These are phyloP conservation scores for Punica granatum DNA, from an alignment of 345 rosid species.

Conservation along the genomic window DNA sequence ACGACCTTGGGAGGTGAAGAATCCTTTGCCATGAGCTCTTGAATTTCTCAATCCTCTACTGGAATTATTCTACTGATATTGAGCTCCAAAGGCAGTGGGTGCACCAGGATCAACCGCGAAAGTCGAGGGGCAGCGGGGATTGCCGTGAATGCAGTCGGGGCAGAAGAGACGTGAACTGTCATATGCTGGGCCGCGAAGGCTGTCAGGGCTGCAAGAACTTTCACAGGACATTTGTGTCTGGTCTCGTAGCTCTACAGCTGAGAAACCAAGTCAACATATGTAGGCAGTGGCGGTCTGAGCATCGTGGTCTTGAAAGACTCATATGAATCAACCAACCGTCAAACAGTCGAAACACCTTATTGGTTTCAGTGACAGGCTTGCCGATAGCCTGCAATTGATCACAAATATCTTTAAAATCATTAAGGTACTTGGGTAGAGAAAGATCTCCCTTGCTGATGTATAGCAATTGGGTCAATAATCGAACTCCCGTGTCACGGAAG, in stretches of 20 bases:
- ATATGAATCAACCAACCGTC: not conserved
- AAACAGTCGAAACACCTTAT: not conserved
- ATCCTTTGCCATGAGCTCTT: not conserved
- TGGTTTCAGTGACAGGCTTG: not conserved
- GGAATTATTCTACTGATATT: no score
- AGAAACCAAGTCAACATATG: not conserved
- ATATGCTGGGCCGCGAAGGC: no score
- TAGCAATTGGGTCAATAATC: not conserved
- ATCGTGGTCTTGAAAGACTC: not conserved
- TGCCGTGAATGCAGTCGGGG: no score
- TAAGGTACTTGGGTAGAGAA: not conserved
- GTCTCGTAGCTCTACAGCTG: not conserved
- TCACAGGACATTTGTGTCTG: not conserved
- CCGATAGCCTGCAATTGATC: not conserved
- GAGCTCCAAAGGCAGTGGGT: no score
- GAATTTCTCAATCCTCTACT: no score
- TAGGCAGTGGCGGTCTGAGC: not conserved
- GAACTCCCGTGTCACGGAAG: not conserved
- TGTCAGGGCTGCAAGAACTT: not conserved
- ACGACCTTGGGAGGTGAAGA: no score
- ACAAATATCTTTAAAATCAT: not conserved
- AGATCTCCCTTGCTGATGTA: not conserved
- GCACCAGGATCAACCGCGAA: no score
- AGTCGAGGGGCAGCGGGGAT: no score
- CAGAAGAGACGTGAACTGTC: no score